Conservation (phyloP, 352 stramenopile species). For the Blastocystis sp. region DNA sequence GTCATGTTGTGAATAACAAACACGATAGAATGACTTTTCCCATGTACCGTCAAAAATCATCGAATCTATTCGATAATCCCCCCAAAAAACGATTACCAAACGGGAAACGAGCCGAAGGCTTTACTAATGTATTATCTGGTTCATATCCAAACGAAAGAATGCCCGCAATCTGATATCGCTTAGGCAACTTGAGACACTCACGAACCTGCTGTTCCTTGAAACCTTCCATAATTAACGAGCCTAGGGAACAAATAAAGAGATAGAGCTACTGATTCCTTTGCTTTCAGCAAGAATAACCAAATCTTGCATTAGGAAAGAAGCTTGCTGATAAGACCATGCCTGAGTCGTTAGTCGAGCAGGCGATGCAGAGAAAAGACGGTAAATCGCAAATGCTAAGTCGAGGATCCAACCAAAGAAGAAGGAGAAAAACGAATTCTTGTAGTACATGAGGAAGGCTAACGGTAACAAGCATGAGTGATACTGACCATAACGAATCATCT, state of each 20-base stretch:
- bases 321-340: constrained; percentile 54
- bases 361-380: constrained; percentile 1
- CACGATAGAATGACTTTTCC: constrained; percentile 22
- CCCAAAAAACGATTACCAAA: neutral
- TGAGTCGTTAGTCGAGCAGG: neutral
- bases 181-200: neutral
- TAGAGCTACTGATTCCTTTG: constrained; percentile 27
- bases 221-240: constrained; percentile 55
- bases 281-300: constrained; percentile 36
- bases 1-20: neutral
- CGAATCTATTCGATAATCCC: neutral
- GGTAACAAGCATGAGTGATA: neutral
- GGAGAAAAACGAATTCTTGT: constrained; percentile 2
- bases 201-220: constrained; percentile 41
- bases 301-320: constrained; percentile 37
- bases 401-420: constrained; percentile 55
- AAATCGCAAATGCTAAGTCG: neutral
- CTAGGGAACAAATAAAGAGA: neutral
- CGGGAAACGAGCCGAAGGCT: neutral
- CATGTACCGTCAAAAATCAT: constrained; percentile 30
- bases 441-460: neutral
- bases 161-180: constrained; percentile 41
- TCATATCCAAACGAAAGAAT: constrained; percentile 57
- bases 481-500: constrained; percentile 20
- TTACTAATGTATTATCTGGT: neutral